Evolutionary conservation across 352 stramenopile genomes (phyloP).

Genomic region (Globisporangium uncinulatum): DNA sequence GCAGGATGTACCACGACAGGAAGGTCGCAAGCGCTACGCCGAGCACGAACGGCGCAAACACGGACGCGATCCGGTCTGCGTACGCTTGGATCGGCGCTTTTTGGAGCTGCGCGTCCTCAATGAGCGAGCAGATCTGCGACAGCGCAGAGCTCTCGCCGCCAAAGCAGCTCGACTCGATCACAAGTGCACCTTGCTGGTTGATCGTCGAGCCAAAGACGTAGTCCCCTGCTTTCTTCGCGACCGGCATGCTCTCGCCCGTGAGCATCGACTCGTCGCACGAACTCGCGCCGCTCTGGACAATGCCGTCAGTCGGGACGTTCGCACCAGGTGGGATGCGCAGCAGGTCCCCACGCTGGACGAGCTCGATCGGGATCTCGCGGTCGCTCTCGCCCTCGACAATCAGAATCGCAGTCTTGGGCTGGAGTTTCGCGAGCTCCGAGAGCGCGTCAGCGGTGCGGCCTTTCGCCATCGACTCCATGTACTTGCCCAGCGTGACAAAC

Average conservation of each 20-base stretch:
- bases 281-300: constrained; percentile 65
- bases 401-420: constrained; percentile 74
- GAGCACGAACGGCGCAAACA: constrained; percentile 70
- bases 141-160: constrained; percentile 62
- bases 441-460: constrained; percentile 76
- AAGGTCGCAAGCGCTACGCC: constrained; percentile 53
- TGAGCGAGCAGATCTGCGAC: constrained; percentile 76
- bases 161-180: constrained; percentile 83
- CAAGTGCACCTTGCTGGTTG: constrained; percentile 75
- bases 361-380: constrained; percentile 70
- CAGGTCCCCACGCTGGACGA: constrained; percentile 78
- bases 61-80: constrained; percentile 55
- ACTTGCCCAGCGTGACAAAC: constrained; percentile 86
- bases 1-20: constrained; percentile 45
- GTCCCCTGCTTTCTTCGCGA: constrained; percentile 69
- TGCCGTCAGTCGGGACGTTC: constrained; percentile 78
- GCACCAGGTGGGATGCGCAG: constrained; percentile 65
- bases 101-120: constrained; percentile 83
- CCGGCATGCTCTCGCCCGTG: constrained; percentile 86
- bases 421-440: constrained; percentile 63
- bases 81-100: constrained; percentile 88
- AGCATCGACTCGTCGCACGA: constrained; percentile 79
- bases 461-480: constrained; percentile 87
- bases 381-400: constrained; percentile 46
- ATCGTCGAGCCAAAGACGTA: constrained; percentile 85